phyloP scores from a whole-genome alignment of 176 grass and related monocot genomes.

The Zoysia pacifica region DNA sequence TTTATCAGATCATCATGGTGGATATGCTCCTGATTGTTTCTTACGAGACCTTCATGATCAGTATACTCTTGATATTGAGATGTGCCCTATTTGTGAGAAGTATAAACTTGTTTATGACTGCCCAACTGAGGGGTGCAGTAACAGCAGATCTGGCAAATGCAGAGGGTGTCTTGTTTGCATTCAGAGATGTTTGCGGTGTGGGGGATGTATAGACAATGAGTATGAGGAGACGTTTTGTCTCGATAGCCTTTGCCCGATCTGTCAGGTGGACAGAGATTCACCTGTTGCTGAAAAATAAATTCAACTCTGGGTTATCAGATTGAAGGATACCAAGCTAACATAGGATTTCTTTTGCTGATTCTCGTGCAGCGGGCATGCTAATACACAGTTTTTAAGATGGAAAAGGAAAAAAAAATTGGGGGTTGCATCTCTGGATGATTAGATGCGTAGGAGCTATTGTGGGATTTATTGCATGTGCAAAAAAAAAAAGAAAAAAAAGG shows the following conservation, averaged over 20 bases:
- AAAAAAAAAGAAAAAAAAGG: neutral
- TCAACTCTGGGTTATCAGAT: slow-evolving; percentile 11
- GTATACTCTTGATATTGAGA: slow-evolving; percentile 76
- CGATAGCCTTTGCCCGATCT: slow-evolving; percentile 54
- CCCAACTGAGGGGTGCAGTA: slow-evolving; percentile 59
- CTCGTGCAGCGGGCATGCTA: slow-evolving; percentile 5
- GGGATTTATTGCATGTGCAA: slow-evolving; percentile 28
- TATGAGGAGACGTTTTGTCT: slow-evolving; percentile 78
- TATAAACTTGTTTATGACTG: slow-evolving; percentile 84
- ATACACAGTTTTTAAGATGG: slow-evolving; percentile 12
- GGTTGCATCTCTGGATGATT: slow-evolving; percentile 24
- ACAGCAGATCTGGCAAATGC: slow-evolving; percentile 43
- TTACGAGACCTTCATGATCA: slow-evolving; percentile 58
- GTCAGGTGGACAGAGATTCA: slow-evolving; percentile 29
- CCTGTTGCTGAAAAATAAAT: slow-evolving; percentile 23
- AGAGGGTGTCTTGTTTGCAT: slow-evolving; percentile 80
- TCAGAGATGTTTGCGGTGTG: slow-evolving; percentile 65
- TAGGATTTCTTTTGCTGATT: neutral
- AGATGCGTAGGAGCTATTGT: neutral
- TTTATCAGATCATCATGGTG: slow-evolving; percentile 56
- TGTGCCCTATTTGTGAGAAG: slow-evolving; percentile 71
- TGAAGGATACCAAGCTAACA: slow-evolving; percentile 22
- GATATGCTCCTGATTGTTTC: slow-evolving; percentile 43
- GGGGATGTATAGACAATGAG: slow-evolving; percentile 64
- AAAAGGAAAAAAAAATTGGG: slow-evolving; percentile 13